Evolutionary conservation across 257 asterid species (phyloP).

Genomic region (Ilex asprella): DNA sequence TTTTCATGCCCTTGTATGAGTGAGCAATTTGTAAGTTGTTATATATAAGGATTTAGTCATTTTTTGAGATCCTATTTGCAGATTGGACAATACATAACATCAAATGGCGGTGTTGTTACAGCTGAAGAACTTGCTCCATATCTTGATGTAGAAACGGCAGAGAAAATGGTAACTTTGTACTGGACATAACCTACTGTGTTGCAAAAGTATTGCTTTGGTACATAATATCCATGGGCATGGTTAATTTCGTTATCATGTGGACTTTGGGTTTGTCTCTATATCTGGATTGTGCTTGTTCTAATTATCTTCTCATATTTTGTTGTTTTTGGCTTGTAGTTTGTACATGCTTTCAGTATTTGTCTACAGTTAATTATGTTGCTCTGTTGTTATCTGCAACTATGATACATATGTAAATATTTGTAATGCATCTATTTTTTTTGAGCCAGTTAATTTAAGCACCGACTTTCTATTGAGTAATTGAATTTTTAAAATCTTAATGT

Average conservation of each 20-base stretch:
- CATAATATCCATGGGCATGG: not conserved
- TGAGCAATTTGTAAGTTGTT: constrained; percentile 2
- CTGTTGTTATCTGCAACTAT: too few species aligned
- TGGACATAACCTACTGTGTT: constrained; percentile 1
- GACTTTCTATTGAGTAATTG: not conserved
- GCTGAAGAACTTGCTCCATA: constrained; percentile 99
- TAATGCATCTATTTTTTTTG: not conserved
- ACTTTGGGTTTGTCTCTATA: not conserved
- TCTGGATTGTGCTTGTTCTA: not conserved
- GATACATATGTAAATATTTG: too few species aligned
- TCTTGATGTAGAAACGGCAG: constrained; percentile 69
- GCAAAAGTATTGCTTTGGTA: too few species aligned
- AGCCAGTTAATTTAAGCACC: not conserved
- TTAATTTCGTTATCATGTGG: too few species aligned
- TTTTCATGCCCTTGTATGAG: constrained; percentile 4
- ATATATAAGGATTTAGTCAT: not conserved
- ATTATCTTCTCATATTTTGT: too few species aligned
- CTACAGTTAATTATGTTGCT: too few species aligned
- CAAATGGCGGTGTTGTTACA: constrained; percentile 93
- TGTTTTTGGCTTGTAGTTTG: too few species aligned
- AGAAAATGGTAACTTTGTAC: constrained; percentile 39
- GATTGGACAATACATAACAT: constrained; percentile 87
- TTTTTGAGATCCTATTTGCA: constrained; percentile 24
- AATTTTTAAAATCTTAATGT: not conserved
- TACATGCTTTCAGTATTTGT: too few species aligned